Base-by-base conservation (phyloP, 768 basidiomycete species). In the Favolaschia claudopus region DNA sequence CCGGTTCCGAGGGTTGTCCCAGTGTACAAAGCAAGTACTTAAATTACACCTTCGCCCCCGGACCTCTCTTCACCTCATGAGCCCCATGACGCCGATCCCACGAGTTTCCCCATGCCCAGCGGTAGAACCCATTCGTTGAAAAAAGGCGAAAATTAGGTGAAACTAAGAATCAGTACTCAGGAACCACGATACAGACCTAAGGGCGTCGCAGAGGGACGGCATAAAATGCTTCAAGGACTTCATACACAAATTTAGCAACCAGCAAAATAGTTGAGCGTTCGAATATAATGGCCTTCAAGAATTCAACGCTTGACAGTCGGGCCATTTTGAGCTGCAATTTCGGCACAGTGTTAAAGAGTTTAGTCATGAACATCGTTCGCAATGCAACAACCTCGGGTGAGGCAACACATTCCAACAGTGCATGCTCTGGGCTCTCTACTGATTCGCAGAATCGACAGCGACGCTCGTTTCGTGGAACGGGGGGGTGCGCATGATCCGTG, bases 231-330 rank as follows among this genome's bases (percentile, higher is more conserved):
- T 33, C 13, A 6, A 45, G 36, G 25, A 54, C 52, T 15, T 54
- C 52, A 44, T 45, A 42, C 42, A 37, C 19, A 25, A 44, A 45
- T 32, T 52, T 52, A 14, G 3, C 28, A 27, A 52, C 50, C 39
- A 52, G 34, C 17, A 39, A 15, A 19, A 54, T 54, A n/a, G 28
- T 54, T 36, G 12, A 6, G 19, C 46, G 46, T 38, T 45, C 34
- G 28, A 39, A 56, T 9, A 56, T 48, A 7, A 56, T 29, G 29
- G 43, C 53, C 12, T 44, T 44, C 27, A 56, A 28, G 20, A 48
- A 47, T 25, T 45, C 31, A 14, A 27, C 25, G 32, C 43, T 38
- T 24, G 32, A 20, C 20, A 36, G 45, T 54, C 19, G 20, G 15
- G 31, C 46, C 45, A 37, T 32, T 24, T 28, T 38, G 24, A 20